A percentile compares a stretch with the other conserved stretches of the same genome.
phyloP scores from a whole-genome alignment of 139 green algal species.

The Closterium sp. region DNA sequence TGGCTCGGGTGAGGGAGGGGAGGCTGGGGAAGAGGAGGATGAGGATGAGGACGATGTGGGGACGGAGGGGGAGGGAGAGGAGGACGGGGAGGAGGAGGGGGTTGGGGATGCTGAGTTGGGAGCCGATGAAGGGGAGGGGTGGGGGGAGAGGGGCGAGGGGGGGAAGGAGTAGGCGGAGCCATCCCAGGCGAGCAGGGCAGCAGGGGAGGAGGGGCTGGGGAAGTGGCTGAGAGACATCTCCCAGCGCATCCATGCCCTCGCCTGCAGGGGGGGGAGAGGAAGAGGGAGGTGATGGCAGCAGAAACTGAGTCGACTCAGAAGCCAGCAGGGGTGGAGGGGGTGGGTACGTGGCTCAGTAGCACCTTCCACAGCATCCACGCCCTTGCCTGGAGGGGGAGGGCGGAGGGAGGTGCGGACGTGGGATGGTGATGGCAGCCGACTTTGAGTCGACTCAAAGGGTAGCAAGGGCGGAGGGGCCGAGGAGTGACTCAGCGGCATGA shows the following conservation, averaged over 20 bases:
- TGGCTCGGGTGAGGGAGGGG: no score
- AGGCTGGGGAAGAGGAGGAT: not conserved
- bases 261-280: not conserved
- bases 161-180: not conserved
- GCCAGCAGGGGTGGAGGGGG: not conserved
- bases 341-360: not conserved
- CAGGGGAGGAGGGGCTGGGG: not conserved
- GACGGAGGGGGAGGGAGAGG: slow-evolving; percentile 10
- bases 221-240: slow-evolving; percentile 4
- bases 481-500: no score
- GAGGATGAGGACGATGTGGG: slow-evolving; percentile 7
- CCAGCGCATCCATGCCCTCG: not conserved
- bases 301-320: not conserved
- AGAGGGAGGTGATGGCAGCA: not conserved
- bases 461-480: no score
- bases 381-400: not conserved
- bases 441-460: no score
- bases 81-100: not conserved
- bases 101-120: not conserved
- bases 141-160: not conserved
- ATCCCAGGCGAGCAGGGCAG: not conserved
- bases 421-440: not conserved
- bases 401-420: not conserved
- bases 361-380: not conserved
- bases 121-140: not conserved